Conservation (phyloP, 1,284 basidiomycete species). For the Tetrapyrgos nigripes region DNA sequence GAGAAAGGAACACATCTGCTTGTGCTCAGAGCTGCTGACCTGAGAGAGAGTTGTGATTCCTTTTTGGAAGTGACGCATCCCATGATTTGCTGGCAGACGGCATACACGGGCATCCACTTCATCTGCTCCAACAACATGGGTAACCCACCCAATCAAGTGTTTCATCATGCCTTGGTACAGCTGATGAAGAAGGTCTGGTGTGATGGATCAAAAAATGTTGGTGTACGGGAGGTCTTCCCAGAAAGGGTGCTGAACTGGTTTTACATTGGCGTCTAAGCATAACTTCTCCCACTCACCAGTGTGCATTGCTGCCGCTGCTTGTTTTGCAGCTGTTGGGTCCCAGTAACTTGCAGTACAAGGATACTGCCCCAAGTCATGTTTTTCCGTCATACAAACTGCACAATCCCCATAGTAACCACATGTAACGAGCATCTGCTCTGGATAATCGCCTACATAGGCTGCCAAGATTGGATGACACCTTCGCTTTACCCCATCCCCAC, state of each 20-base stretch:
- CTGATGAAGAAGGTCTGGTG: too few species aligned
- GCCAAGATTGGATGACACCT: slow-evolving; percentile 25
- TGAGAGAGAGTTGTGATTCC: background rate
- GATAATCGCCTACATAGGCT: too few species aligned
- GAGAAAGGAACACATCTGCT: background rate
- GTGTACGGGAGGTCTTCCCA: too few species aligned
- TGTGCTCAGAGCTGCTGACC: background rate
- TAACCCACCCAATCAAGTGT: background rate
- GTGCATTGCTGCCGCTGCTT: background rate
- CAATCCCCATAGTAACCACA: slow-evolving; percentile 16
- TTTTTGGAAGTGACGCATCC: background rate
- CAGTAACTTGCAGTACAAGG: background rate
- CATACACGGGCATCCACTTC: background rate
- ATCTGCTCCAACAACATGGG: background rate
- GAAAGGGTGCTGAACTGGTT: too few species aligned
- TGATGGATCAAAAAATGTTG: too few species aligned
- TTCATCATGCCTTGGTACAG: too few species aligned
- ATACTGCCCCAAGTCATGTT: background rate
- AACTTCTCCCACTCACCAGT: too few species aligned
- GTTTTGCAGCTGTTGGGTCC: background rate
- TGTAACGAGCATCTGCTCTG: slow-evolving; percentile 29
- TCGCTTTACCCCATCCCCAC: slow-evolving; percentile 31
- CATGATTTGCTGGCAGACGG: background rate
- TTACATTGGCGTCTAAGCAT: too few species aligned
- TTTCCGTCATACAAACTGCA: background rate